Evolutionary conservation across 164 flowering plant species (phyloP).

Genomic region (Malania oleifera): DNA sequence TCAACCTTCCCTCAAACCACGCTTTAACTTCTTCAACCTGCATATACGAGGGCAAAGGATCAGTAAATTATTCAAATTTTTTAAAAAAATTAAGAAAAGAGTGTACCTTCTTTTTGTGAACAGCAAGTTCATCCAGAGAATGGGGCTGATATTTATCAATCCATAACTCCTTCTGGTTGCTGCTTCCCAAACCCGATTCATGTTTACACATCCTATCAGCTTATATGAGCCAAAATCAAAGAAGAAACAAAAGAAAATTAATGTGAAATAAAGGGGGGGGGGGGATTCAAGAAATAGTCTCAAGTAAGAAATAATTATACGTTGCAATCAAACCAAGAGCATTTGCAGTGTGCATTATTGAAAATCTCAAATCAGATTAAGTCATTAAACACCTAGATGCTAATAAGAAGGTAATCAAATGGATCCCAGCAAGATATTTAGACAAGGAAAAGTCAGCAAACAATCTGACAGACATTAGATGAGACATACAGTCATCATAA

Average conservation of each 20-base stretch:
- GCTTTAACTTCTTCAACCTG: conserved; percentile 88
- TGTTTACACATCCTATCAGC: conserved; percentile 11
- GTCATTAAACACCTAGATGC: background rate
- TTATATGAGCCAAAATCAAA: background rate
- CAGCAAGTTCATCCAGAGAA: conserved; percentile 72
- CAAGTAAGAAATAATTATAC: background rate
- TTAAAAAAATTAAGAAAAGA: background rate
- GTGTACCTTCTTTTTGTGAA: conserved; percentile 86
- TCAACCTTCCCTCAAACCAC: conserved; percentile 73
- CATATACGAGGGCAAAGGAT: conserved; percentile 13
- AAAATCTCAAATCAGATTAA: background rate
- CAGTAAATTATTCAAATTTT: conserved; percentile 3
- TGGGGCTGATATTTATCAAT: conserved; percentile 77
- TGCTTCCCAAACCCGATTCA: conserved; percentile 31
- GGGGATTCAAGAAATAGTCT: background rate
- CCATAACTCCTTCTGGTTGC: conserved; percentile 53
- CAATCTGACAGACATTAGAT: background rate
- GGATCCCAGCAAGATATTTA: background rate
- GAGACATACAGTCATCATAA: no score
- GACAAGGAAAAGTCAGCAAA: background rate
- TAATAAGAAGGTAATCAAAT: background rate
- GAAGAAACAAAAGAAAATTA: background rate
- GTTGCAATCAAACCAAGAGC: background rate
- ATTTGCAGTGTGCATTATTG: no score
- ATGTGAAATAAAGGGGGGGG: background rate